phyloP scores from a whole-genome alignment of 2,329 filamentous ascomycete species.

The Ceratocystis albifundus region DNA sequence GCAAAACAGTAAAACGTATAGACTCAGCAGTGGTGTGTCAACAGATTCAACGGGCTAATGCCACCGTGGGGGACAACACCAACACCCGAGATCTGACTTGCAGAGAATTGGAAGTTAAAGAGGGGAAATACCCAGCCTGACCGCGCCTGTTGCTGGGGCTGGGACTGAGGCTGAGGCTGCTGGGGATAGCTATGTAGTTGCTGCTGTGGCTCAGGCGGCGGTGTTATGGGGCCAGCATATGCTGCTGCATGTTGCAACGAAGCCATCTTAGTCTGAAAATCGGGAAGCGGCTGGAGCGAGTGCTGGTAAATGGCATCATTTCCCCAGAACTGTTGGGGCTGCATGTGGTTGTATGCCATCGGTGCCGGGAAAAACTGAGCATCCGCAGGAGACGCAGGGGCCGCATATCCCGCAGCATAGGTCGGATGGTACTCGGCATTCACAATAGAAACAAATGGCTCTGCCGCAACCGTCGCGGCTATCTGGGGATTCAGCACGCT shows the following conservation, averaged over 20 bases:
- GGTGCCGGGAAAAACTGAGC: slow-evolving; percentile 4
- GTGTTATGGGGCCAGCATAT: neutral
- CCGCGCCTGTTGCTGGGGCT: neutral
- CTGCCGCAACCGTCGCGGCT: neutral
- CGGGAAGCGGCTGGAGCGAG: neutral
- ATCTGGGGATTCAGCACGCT: slow-evolving; percentile 30
- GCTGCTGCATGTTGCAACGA: neutral
- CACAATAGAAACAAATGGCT: slow-evolving; percentile 15
- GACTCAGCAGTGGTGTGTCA: slow-evolving; percentile 21
- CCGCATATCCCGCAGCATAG: neutral
- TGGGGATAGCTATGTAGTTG: slow-evolving; percentile 1
- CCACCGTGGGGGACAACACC: neutral
- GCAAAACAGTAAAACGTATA: too few species aligned
- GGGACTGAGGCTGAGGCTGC: neutral
- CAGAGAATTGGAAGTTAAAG: slow-evolving; percentile 1
- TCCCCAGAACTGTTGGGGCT: neutral
- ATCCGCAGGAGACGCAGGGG: neutral
- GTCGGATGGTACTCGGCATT: slow-evolving; percentile 16
- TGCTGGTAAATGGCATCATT: neutral
- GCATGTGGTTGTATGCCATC: neutral
- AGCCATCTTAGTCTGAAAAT: neutral
- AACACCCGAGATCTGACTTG: neutral
- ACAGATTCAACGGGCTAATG: slow-evolving; percentile 6
- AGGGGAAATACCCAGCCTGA: slow-evolving; percentile 9
- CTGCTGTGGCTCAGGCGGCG: slow-evolving; percentile 6